Conservation (phyloP, 2,329 filamentous ascomycete species). For the Aspergillus jensenii region DNA sequence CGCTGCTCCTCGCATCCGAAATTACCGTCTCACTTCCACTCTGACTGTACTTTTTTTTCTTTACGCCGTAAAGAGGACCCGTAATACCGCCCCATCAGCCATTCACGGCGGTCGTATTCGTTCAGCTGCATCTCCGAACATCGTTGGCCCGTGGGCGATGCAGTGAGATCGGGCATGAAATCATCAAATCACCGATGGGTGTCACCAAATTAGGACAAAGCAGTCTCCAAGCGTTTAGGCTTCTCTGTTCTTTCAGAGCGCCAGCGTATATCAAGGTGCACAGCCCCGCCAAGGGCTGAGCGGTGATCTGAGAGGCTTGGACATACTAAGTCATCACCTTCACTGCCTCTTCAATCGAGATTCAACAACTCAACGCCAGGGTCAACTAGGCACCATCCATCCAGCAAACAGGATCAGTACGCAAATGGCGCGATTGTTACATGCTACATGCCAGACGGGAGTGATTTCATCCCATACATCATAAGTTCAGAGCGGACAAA, state of each 20-base stretch:
- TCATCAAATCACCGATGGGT: background rate
- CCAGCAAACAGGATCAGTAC: background rate
- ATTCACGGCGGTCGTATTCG: background rate
- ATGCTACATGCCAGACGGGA: background rate
- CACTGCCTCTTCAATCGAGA: background rate
- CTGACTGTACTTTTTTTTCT: background rate
- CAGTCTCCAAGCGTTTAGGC: background rate
- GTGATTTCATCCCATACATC: background rate
- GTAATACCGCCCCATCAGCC: background rate
- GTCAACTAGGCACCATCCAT: too few species aligned
- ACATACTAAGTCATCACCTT: background rate
- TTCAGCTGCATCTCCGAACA: background rate
- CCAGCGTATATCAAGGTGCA: background rate
- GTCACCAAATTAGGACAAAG: background rate
- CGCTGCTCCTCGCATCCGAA: constrained; percentile 1
- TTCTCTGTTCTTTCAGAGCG: background rate
- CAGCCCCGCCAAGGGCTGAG: background rate
- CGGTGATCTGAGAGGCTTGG: background rate
- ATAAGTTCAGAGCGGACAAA: background rate
- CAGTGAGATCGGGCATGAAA: constrained; percentile 3
- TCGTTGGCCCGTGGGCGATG: background rate
- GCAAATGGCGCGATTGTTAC: background rate
- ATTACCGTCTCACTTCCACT: background rate
- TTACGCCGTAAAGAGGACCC: background rate
- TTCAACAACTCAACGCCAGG: background rate